A percentile compares a stretch with the other conserved stretches of the same genome.
Evolutionary conservation across 768 basidiomycete genomes (phyloP).

Genomic region (Arthromyces matolae): DNA sequence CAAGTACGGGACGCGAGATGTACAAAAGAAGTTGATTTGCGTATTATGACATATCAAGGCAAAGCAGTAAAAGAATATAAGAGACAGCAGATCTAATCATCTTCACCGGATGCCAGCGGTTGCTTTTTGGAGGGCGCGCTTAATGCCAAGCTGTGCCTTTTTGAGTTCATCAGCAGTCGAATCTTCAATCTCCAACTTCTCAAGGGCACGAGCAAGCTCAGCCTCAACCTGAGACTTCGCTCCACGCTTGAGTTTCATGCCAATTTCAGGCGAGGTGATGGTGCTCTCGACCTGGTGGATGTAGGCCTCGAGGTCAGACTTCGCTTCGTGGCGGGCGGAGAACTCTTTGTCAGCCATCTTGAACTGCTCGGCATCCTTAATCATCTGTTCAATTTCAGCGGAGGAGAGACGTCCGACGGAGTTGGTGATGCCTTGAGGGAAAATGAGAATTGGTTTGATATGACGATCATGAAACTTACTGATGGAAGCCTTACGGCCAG

Average conservation of each 20-base stretch:
- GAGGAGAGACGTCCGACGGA: slow-evolving; percentile 97
- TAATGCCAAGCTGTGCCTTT: slow-evolving; percentile 93
- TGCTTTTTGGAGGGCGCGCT: slow-evolving; percentile 97
- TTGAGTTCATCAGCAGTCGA: slow-evolving; percentile 91
- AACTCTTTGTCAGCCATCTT: slow-evolving; percentile 97
- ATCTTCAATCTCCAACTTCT: slow-evolving; percentile 98
- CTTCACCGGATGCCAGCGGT: slow-evolving; percentile 82
- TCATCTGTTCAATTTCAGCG: slow-evolving; percentile 99
- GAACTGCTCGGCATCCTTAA: slow-evolving; percentile 98
- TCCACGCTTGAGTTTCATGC: slow-evolving; percentile 98
- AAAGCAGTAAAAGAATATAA: slow-evolving; percentile 23
- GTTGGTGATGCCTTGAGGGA: slow-evolving; percentile 82
- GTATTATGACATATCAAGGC: slow-evolving; percentile 12
- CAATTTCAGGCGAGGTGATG: slow-evolving; percentile 93
- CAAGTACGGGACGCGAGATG: neutral
- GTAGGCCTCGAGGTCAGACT: slow-evolving; percentile 96
- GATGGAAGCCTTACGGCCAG: slow-evolving; percentile 98
- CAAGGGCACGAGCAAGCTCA: slow-evolving; percentile 95
- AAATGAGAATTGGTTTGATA: slow-evolving; percentile 7
- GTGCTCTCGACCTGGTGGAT: slow-evolving; percentile 95
- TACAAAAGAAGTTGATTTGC: slow-evolving; percentile 15
- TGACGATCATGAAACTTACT: slow-evolving; percentile 45
- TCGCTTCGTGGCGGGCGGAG: slow-evolving; percentile 96
- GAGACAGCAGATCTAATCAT: slow-evolving; percentile 17
- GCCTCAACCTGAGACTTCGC: slow-evolving; percentile 92